A percentile compares a stretch with the other conserved stretches of the same genome.
phyloP scores from a whole-genome alignment of 2,329 filamentous ascomycete species.

The Fusarium hostae region DNA sequence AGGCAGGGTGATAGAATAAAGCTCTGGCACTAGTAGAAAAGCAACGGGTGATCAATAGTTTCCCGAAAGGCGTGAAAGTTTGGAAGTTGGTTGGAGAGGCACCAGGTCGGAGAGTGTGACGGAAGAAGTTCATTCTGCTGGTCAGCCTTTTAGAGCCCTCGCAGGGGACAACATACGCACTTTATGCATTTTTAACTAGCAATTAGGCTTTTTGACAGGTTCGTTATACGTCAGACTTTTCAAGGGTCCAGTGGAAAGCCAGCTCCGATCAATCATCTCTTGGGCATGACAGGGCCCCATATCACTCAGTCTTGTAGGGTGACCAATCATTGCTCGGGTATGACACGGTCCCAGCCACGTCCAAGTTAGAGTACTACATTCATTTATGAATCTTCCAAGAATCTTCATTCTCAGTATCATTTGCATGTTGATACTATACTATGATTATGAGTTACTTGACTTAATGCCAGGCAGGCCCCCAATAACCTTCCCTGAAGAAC shows the following conservation, averaged over 20 bases:
- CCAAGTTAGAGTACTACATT: accelerated
- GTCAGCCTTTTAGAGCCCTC: too few species aligned
- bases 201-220: background rate
- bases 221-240: background rate
- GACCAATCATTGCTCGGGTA: background rate
- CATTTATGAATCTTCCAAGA: accelerated
- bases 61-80: accelerated
- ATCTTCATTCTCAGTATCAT: accelerated
- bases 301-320: background rate
- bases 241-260: background rate
- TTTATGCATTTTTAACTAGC: background rate
- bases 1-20: accelerated
- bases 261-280: background rate
- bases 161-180: too few species aligned
- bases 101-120: background rate
- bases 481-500: too few species aligned
- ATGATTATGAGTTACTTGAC: background rate
- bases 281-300: background rate
- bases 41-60: accelerated
- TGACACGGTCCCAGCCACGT: background rate
- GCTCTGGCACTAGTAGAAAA: background rate
- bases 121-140: too few species aligned
- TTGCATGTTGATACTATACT: accelerated
- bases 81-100: background rate
- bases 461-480: background rate